Base-by-base conservation (phyloP, 768 basidiomycete genomes). In the Rhizopogon salebrosus region DNA sequence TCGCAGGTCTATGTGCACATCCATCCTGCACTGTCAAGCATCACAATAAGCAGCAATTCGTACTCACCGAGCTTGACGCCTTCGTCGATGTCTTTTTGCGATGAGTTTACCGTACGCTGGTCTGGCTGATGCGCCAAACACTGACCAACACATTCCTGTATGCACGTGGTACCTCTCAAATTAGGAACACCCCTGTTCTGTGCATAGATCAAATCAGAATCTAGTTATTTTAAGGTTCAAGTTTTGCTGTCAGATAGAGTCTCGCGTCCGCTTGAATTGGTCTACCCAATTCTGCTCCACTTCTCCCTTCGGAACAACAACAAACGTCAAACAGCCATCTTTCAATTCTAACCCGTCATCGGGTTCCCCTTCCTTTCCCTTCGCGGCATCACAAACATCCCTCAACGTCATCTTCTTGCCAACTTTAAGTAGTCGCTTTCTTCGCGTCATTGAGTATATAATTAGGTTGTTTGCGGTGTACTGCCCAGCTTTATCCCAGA, bases 391-490 rank as follows among this genome's bases (percentile, higher is more conserved):
- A 59, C 84, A 85, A 3, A 95, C 85, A 61, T 94, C 89, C 41
- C 77, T 71, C 54, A 98, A 72, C 10, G 87, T 87, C 83, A 95
- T 86, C 66, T 89, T 92, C 72, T 86, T 90, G 13, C 95, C 95
- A 4, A 95, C 82, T 70, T 95, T 99, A 54, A 99, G 72, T 41
- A 98, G 68, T 36, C 92, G 79, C 62, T 80, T 87, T 53, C 79
- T 69, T 55, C 73, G 72, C 10, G 95, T 98, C 63, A 85, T 85
- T 31, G 89, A 90, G 69, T 97, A 98, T 5, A 97, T 75, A 2
- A 84, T 81, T 14, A 98, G 72, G 49, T 81, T 78, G 1, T 73
- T 78, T 18, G 75, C 73, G 2, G 70, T 64, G 60, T 95, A 98
- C 67, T 92, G 82, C 4, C 75, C 73, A 35, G 75, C 78, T 48